phyloP scores from a whole-genome alignment of 371 early-diverging fungal species.

The Cokeromyces recurvatus region DNA sequence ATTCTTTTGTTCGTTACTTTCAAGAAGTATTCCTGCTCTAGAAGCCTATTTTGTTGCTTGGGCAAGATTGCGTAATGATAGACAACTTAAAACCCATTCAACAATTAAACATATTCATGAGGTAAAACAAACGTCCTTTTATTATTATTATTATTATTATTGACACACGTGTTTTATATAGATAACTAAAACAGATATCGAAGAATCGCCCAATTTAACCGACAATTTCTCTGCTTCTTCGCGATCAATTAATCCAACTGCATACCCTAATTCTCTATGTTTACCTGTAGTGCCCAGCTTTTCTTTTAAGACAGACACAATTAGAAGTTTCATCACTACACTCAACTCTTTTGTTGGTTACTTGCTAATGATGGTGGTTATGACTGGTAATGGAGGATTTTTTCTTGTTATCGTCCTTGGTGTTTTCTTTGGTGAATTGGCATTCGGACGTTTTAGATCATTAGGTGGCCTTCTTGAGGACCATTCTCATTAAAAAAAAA shows the following conservation, averaged over 20 bases:
- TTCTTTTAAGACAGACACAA: constrained; percentile 46
- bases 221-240: constrained; percentile 93
- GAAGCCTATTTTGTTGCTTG: constrained; percentile 48
- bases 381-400: constrained; percentile 78
- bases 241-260: constrained; percentile 61
- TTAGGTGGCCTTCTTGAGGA: constrained; percentile 22
- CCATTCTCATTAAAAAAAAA: constrained; percentile 34
- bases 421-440: constrained; percentile 62
- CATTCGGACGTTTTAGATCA: constrained; percentile 52
- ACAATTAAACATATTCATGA: no score
- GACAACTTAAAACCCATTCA: neutral
- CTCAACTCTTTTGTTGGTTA: constrained; percentile 54
- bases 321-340: constrained; percentile 45
- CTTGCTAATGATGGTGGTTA: constrained; percentile 74
- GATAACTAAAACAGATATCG: constrained; percentile 37
- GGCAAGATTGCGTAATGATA: constrained; percentile 24
- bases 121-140: no score
- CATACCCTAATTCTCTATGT: constrained; percentile 15
- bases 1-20: constrained; percentile 44
- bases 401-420: constrained; percentile 62
- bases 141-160: no score
- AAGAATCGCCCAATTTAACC: constrained; percentile 83
- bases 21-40: constrained; percentile 45
- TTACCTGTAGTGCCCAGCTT: constrained; percentile 47
- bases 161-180: constrained; percentile 8